These are phyloP conservation scores for Rhododendron molle DNA, from an alignment of 148 eudicot genomes.

Conservation along the genomic window DNA sequence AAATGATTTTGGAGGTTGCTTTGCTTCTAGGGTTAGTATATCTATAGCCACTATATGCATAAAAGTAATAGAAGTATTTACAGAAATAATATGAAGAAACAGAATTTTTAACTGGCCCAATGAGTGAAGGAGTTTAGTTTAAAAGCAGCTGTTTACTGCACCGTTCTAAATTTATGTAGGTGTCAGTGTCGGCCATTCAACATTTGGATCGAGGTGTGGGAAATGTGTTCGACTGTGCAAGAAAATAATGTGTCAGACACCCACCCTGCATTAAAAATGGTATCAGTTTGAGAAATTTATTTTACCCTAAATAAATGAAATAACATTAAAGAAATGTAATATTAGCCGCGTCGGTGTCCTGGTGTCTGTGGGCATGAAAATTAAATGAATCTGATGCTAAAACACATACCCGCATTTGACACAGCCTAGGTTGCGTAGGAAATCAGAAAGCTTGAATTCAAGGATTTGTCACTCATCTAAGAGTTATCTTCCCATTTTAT, in stretches of 20 bases:
- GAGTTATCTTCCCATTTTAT: neutral
- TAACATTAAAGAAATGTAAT: neutral
- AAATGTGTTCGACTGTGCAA: neutral
- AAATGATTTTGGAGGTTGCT: neutral
- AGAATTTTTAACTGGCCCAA: neutral
- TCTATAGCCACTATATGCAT: neutral
- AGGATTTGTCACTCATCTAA: neutral
- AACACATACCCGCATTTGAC: neutral
- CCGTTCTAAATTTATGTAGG: neutral
- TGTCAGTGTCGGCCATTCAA: neutral
- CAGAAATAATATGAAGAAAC: neutral
- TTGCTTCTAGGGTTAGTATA: neutral
- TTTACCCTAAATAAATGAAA: neutral
- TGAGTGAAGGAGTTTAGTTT: neutral
- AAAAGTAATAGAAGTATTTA: neutral
- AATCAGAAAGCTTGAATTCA: neutral
- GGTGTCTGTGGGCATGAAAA: neutral
- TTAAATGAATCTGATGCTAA: neutral
- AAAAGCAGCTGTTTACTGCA: neutral
- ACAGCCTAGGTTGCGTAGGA: neutral
- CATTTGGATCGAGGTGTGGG: neutral
- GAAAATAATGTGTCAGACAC: neutral
- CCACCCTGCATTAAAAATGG: neutral
- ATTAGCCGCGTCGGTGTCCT: neutral
- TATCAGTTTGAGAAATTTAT: neutral